Percentiles rank a stretch among this genome's conserved stretches.
Evolutionary conservation across 768 basidiomycete species (phyloP).

Genomic region (Phylloporus arenicola): DNA sequence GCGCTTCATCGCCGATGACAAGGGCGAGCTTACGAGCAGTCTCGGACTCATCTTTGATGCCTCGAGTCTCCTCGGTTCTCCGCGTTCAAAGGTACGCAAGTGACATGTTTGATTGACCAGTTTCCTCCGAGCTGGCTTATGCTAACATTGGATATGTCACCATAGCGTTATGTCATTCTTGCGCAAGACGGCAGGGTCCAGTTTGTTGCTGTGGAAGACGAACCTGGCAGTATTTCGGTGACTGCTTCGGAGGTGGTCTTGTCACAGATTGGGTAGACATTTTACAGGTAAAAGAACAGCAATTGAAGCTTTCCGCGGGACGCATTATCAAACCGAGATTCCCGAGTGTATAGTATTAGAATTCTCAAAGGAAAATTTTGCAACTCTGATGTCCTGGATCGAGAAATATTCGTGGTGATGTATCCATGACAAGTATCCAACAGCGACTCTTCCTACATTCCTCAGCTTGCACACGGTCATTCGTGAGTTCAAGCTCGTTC

Average conservation of each 20-base stretch:
- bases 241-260: conserved; percentile 49
- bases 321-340: not conserved
- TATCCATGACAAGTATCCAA: not conserved
- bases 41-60: conserved; percentile 62
- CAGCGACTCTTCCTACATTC: too few relatives aligned
- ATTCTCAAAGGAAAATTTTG: not conserved
- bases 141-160: not conserved
- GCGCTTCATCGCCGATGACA: conserved; percentile 66
- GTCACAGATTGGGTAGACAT: conserved; percentile 24
- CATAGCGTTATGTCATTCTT: conserved; percentile 51
- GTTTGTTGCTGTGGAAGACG: conserved; percentile 48
- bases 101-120: too few relatives aligned
- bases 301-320: not conserved
- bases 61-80: conserved; percentile 55
- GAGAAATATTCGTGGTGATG: not conserved
- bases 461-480: too few relatives aligned
- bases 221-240: conserved; percentile 42
- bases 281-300: too few relatives aligned
- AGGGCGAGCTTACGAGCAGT: conserved; percentile 47
- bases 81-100: conserved; percentile 53
- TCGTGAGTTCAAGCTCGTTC: too few relatives aligned
- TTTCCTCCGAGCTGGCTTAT: not conserved
- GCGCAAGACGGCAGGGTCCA: conserved; percentile 54
- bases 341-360: not conserved
- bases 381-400: not conserved